Conservation (phyloP, 202 grass and related monocot genomes). For the Saccharum hybrid region DNA sequence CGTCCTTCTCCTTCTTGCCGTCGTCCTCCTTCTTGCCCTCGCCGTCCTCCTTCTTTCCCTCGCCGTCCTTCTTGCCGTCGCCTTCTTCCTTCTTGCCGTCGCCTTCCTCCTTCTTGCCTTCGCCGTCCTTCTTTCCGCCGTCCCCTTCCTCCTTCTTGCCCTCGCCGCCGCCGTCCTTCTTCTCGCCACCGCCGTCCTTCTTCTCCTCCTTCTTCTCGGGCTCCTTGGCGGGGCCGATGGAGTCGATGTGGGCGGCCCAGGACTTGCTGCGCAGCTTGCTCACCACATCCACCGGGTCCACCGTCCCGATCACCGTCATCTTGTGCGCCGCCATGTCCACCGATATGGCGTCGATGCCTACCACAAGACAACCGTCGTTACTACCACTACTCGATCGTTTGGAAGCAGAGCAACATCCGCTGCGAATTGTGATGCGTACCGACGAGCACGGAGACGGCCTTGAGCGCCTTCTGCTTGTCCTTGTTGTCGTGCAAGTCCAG, state of each 20-base stretch:
- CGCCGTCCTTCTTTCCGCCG: neutral
- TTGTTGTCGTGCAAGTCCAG: slow-evolving; percentile 88
- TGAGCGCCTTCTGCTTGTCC: slow-evolving; percentile 90
- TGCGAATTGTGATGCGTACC: slow-evolving; percentile 37
- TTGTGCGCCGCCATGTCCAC: slow-evolving; percentile 77
- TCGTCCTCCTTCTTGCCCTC: neutral
- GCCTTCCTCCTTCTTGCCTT: slow-evolving; percentile 6
- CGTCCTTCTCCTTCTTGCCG: neutral
- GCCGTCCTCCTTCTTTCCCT: slow-evolving; percentile 10
- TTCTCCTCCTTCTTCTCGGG: too few species aligned
- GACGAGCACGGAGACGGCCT: slow-evolving; percentile 72
- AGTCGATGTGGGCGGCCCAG: slow-evolving; percentile 66
- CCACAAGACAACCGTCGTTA: neutral
- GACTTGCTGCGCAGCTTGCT: slow-evolving; percentile 86
- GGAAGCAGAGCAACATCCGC: neutral
- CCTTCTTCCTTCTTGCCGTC: neutral
- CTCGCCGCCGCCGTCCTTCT: neutral
- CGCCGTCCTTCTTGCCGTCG: slow-evolving; percentile 17
- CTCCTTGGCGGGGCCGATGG: slow-evolving; percentile 74
- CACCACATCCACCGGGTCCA: slow-evolving; percentile 74
- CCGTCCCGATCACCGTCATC: slow-evolving; percentile 77
- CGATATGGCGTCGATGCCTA: slow-evolving; percentile 79
- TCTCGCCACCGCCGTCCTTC: slow-evolving; percentile 19
- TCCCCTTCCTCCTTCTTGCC: slow-evolving; percentile 30
- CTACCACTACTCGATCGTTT: neutral